Evolutionary conservation across 352 stramenopile genomes (phyloP).

Genomic region (Pythium scleroteichum): DNA sequence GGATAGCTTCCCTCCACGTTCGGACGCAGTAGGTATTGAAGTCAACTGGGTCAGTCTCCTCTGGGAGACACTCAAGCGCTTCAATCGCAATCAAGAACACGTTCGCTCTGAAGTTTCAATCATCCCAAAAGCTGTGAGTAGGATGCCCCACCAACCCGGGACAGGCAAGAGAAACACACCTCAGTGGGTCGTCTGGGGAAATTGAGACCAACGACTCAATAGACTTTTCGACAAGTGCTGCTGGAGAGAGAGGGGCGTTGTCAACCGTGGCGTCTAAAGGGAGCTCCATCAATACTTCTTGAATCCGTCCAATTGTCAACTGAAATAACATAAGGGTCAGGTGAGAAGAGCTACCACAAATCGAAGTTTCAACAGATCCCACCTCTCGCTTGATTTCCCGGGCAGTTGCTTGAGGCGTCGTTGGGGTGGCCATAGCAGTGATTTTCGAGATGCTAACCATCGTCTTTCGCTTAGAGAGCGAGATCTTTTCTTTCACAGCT

Average conservation of each 20-base stretch:
- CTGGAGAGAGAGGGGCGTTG: conserved; percentile 36
- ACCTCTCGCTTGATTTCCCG: conserved; percentile 72
- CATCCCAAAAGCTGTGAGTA: neutral
- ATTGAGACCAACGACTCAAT: conserved; percentile 47
- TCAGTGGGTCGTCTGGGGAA: conserved; percentile 50
- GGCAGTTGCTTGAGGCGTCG: conserved; percentile 34
- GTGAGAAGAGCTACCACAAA: neutral
- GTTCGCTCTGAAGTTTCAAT: conserved; percentile 38
- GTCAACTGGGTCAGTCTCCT: conserved; percentile 32
- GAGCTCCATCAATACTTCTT: conserved; percentile 64
- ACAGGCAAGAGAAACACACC: conserved; percentile 42
- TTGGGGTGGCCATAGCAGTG: conserved; percentile 58
- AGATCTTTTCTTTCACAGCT: conserved; percentile 47
- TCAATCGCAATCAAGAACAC: conserved; percentile 74
- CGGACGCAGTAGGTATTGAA: conserved; percentile 46
- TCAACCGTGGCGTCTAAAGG: conserved; percentile 43
- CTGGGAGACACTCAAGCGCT: conserved; percentile 56
- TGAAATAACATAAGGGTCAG: conserved; percentile 25
- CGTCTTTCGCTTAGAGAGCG: conserved; percentile 67
- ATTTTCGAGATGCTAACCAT: conserved; percentile 82
- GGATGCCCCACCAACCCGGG: too few relatives aligned
- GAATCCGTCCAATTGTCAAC: conserved; percentile 55
- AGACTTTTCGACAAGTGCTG: conserved; percentile 51
- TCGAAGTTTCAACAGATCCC: neutral
- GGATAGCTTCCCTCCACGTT: conserved; percentile 62